A percentile compares a stretch with the other conserved stretches of the same genome.
Evolutionary conservation across 1,139 yeast species (phyloP).

Genomic region (Kodamaea arcana): DNA sequence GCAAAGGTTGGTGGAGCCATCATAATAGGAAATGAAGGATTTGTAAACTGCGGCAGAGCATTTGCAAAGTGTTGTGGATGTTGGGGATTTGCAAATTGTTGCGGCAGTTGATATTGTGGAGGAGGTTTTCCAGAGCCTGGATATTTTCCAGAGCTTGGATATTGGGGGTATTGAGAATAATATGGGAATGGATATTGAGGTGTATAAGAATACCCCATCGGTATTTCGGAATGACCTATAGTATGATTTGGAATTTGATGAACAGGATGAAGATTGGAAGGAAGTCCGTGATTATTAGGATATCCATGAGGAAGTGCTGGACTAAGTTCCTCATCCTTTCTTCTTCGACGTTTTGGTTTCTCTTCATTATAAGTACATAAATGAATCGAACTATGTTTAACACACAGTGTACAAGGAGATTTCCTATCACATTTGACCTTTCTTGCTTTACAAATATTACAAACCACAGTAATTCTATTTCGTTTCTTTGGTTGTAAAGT

Average conservation of each 20-base stretch:
- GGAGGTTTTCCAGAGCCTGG: too few species aligned
- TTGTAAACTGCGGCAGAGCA: too few species aligned
- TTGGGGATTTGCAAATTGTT: background rate
- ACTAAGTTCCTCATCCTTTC: conserved; percentile 9
- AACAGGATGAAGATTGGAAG: too few species aligned
- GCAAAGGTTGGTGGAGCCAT: too few species aligned
- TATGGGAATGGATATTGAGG: background rate
- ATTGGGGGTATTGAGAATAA: too few species aligned
- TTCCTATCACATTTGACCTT: conserved; percentile 37
- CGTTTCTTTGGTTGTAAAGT: conserved; percentile 14
- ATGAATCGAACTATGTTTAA: conserved; percentile 19
- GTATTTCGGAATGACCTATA: too few species aligned
- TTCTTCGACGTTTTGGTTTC: background rate
- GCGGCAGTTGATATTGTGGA: background rate
- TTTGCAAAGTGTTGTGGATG: too few species aligned
- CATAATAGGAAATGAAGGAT: too few species aligned
- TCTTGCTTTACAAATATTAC: conserved; percentile 31
- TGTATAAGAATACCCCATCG: background rate
- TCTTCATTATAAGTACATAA: conserved; percentile 25
- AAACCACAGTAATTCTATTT: conserved; percentile 33
- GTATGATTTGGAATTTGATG: too few species aligned
- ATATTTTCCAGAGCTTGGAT: too few species aligned
- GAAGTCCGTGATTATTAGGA: too few species aligned
- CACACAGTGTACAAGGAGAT: conserved; percentile 35
- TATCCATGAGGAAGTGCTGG: background rate